phyloP scores from a whole-genome alignment of 2,329 filamentous ascomycete genomes.

The Calycina marina region DNA sequence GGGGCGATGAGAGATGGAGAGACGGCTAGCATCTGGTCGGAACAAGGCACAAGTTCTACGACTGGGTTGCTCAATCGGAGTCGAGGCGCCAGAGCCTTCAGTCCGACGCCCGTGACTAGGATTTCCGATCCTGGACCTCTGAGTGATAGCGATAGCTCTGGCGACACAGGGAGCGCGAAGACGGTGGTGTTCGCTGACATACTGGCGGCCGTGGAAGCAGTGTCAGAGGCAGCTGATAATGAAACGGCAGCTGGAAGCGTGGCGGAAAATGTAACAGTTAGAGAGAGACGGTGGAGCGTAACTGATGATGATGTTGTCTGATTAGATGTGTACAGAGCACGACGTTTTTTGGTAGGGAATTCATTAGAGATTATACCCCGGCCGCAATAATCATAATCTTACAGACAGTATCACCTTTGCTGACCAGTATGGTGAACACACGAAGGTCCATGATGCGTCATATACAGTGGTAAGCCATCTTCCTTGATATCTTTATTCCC shows the following conservation, averaged over 20 bases:
- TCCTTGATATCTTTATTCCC: too few relatives aligned
- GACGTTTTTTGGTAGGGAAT: too few relatives aligned
- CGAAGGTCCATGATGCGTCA: too few relatives aligned
- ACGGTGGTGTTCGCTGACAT: background rate
- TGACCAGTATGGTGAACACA: too few relatives aligned
- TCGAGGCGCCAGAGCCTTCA: constrained; percentile 42
- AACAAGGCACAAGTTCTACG: constrained; percentile 18
- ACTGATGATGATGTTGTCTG: constrained; percentile 17
- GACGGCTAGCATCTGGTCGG: constrained; percentile 38
- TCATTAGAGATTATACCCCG: too few relatives aligned
- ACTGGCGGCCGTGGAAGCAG: background rate
- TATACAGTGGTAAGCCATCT: too few relatives aligned
- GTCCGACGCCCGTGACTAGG: constrained; percentile 27
- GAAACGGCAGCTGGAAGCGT: constrained; percentile 1
- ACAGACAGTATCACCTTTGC: too few relatives aligned
- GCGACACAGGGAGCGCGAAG: constrained; percentile 1
- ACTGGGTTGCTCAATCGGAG: constrained; percentile 31
- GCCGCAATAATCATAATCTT: too few relatives aligned
- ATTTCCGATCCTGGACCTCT: constrained; percentile 11
- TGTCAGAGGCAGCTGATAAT: background rate
- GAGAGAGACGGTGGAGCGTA: constrained; percentile 19
- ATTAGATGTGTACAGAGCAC: too few relatives aligned
- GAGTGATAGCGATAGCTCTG: background rate
- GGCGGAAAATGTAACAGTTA: constrained; percentile 5
- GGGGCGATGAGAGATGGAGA: constrained; percentile 29